Conservation (phyloP, 192 early-diverging fungal species). For the Phycomyces blakesleeanus region DNA sequence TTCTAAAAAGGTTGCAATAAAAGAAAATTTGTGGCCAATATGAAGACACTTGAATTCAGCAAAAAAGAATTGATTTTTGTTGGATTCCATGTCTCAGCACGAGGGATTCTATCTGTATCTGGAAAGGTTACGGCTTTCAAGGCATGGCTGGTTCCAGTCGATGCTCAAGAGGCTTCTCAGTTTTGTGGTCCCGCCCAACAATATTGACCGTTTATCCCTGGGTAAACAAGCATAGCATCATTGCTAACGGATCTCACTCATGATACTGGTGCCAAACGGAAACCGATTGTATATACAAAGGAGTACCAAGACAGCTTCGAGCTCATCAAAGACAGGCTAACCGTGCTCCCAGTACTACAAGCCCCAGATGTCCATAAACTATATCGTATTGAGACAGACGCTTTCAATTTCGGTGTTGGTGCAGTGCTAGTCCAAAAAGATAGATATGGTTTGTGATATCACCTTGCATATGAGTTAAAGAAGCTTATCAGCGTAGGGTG, state of each 20-base stretch:
- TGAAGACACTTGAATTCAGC: too few relatives aligned
- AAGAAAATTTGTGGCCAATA: background rate
- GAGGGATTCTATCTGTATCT: slow-evolving; percentile 22
- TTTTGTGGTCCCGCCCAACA: slow-evolving; percentile 23
- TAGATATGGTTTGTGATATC: too few relatives aligned
- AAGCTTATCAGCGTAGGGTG: too few relatives aligned
- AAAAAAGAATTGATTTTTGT: slow-evolving; percentile 25
- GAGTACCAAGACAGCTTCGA: slow-evolving; percentile 6
- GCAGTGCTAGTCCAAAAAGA: too few relatives aligned
- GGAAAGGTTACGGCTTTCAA: slow-evolving; percentile 17
- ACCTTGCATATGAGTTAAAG: too few relatives aligned
- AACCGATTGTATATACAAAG: slow-evolving; percentile 2
- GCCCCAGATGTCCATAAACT: too few relatives aligned
- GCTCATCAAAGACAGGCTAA: background rate
- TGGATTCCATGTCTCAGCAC: slow-evolving; percentile 15
- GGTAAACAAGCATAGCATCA: slow-evolving; percentile 8
- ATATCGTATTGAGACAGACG: too few relatives aligned
- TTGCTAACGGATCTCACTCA: slow-evolving; percentile 12
- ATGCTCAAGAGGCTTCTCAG: slow-evolving; percentile 2
- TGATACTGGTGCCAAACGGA: slow-evolving; percentile 1
- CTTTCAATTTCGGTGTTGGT: too few relatives aligned
- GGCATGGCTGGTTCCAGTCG: slow-evolving; percentile 15
- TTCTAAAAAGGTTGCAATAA: slow-evolving; percentile 17
- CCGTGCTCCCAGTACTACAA: too few relatives aligned
- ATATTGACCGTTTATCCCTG: slow-evolving; percentile 19